Percentiles rank a stretch among this genome's conserved stretches.
Evolutionary conservation across 495 filamentous ascomycete genomes (phyloP).

Genomic region (Haplographium delicatum): DNA sequence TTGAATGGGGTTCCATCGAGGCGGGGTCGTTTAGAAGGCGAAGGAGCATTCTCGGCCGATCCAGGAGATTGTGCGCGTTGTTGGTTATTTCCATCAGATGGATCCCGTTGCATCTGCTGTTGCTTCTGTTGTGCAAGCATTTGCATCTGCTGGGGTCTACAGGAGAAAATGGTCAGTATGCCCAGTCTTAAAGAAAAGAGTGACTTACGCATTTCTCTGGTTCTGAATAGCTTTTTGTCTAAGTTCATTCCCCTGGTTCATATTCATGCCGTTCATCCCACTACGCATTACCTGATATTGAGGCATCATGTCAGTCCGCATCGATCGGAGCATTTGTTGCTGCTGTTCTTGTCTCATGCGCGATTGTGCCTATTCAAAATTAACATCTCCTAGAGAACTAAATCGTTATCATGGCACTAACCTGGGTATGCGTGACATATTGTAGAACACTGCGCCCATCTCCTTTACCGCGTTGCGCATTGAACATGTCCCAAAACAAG

Average conservation of each 20-base stretch:
- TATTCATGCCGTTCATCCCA: conserved; percentile 45
- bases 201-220: conserved; percentile 61
- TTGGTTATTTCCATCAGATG: conserved; percentile 79
- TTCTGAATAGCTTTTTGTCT: conserved; percentile 75
- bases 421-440: conserved; percentile 78
- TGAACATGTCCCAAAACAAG: conserved; percentile 93
- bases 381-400: too few species aligned
- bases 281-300: conserved; percentile 54
- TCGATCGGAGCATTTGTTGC: conserved; percentile 63
- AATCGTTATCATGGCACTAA: conserved; percentile 34
- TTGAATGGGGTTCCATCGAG: conserved; percentile 70
- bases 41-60: conserved; percentile 81
- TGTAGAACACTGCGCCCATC: conserved; percentile 44
- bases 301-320: conserved; percentile 46
- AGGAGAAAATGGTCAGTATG: conserved; percentile 28
- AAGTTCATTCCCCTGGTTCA: conserved; percentile 47
- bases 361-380: conserved; percentile 54
- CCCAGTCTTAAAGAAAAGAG: conserved; percentile 4
- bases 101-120: conserved; percentile 77
- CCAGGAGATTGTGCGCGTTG: conserved; percentile 76
- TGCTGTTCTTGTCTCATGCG: conserved; percentile 61
- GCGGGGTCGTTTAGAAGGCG: conserved; percentile 87
- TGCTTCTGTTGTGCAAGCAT: conserved; percentile 56
- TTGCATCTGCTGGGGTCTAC: conserved; percentile 59
- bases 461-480: conserved; percentile 58